phyloP scores from a whole-genome alignment of 1,139 yeast species.

The Entelexis paramagnoliae region DNA sequence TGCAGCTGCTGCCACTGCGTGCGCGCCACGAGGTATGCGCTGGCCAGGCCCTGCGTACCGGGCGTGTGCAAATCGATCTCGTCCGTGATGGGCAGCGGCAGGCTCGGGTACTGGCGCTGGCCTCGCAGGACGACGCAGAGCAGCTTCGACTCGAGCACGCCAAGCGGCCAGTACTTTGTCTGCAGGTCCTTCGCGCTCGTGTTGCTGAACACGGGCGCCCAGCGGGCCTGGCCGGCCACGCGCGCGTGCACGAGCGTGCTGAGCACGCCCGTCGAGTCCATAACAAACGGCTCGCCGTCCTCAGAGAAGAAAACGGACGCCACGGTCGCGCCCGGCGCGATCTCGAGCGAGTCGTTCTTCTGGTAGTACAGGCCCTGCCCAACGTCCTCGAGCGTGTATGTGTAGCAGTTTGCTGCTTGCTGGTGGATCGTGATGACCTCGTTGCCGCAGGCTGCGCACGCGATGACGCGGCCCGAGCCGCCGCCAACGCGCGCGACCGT shows the following conservation, averaged over 20 bases:
- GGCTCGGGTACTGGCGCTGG: constrained; percentile 39
- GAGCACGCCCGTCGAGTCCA: constrained; percentile 65
- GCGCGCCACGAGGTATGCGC: constrained; percentile 20
- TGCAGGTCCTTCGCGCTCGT: constrained; percentile 42
- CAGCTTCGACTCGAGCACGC: constrained; percentile 56
- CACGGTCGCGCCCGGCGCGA: constrained; percentile 26
- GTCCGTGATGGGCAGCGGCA: constrained; percentile 77
- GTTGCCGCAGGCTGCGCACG: constrained; percentile 43
- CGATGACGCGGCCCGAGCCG: constrained; percentile 39
- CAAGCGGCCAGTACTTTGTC: constrained; percentile 73
- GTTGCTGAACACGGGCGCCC: constrained; percentile 81
- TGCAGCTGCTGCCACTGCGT: constrained; percentile 26
- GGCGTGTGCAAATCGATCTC: constrained; percentile 69
- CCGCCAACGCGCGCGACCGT: constrained; percentile 40
- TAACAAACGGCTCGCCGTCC: constrained; percentile 78
- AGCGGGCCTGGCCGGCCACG: constrained; percentile 55
- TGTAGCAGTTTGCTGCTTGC: constrained; percentile 25
- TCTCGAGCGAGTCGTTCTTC: constrained; percentile 33
- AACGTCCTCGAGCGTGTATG: constrained; percentile 35
- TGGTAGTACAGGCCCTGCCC: constrained; percentile 33
- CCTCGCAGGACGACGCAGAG: constrained; percentile 69
- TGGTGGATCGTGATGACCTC: constrained; percentile 38
- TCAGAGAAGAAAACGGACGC: constrained; percentile 70
- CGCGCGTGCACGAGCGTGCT: constrained; percentile 71
- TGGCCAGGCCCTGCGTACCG: constrained; percentile 23